A percentile compares a stretch with the other conserved stretches of the same genome.
Conservation (phyloP, 768 basidiomycete genomes). For the Pleurotus salmoneostramineus region DNA sequence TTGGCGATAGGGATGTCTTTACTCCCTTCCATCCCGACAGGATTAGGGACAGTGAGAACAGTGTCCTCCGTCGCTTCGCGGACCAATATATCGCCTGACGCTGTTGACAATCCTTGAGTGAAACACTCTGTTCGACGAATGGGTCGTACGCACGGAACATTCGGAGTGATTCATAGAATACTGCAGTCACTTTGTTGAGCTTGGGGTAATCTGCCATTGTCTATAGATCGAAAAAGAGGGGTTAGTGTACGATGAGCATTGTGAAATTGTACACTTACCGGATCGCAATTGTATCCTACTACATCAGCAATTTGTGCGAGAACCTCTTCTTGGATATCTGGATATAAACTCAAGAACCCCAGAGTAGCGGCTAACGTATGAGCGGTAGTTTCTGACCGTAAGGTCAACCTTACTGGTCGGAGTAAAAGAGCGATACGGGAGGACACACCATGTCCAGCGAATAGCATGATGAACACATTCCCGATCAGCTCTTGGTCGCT, state of each 20-base stretch:
- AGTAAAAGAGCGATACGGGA: too few species aligned
- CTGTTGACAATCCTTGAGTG: conserved; percentile 16
- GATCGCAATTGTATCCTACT: conserved; percentile 29
- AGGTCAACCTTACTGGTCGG: not conserved
- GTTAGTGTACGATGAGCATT: not conserved
- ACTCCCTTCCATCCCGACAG: conserved; percentile 32
- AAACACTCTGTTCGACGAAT: not conserved
- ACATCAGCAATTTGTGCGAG: conserved; percentile 38
- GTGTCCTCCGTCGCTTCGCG: conserved; percentile 42
- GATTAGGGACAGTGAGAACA: conserved; percentile 34
- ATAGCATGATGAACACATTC: conserved; percentile 47
- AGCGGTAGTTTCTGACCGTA: conserved; percentile 43
- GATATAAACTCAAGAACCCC: conserved; percentile 39
- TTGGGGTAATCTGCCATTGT: conserved; percentile 34
- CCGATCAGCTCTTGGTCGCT: conserved; percentile 44
- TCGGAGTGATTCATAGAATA: conserved; percentile 40
- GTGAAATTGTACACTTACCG: conserved; percentile 17
- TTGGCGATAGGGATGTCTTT: conserved; percentile 33
- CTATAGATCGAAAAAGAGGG: conserved; percentile 15
- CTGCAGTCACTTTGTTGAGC: conserved; percentile 39
- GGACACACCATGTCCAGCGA: conserved; percentile 53
- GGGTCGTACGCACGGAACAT: conserved; percentile 36
- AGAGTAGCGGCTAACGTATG: conserved; percentile 43
- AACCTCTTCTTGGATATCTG: conserved; percentile 45
- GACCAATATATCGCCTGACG: conserved; percentile 35